Conservation (phyloP, 2,329 filamentous ascomycete species). For the Cercospora brassicicola region DNA sequence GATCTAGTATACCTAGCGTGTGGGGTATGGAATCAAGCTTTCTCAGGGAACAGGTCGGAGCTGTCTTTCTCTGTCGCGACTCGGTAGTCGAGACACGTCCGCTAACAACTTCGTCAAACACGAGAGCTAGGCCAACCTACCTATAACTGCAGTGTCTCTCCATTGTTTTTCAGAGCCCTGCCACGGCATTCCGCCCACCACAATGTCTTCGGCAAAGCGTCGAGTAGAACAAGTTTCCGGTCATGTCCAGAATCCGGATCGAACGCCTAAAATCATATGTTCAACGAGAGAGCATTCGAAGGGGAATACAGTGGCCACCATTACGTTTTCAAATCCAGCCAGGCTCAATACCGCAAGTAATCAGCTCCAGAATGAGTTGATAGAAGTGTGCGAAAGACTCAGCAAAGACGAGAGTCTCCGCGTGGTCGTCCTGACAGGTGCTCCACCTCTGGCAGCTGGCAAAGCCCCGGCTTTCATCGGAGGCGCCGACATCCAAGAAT, state of each 20-base stretch:
- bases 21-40: background rate
- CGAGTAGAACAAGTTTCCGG: background rate
- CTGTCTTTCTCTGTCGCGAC: background rate
- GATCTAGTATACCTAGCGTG: background rate
- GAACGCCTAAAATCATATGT: background rate
- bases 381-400: background rate
- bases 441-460: background rate
- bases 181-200: background rate
- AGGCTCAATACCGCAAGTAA: background rate
- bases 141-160: background rate
- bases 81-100: background rate
- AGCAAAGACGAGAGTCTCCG: background rate
- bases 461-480: background rate
- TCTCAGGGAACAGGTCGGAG: background rate
- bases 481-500: background rate
- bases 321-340: background rate
- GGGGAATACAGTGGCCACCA: background rate
- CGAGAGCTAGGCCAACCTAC: background rate
- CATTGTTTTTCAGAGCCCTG: background rate
- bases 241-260: background rate
- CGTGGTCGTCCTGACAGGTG: background rate
- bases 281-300: background rate
- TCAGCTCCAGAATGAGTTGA: background rate
- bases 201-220: background rate
- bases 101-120: background rate